Percentiles rank a stretch among this genome's conserved stretches.
Conservation (phyloP, 1,284 basidiomycete genomes). For the Leccinum solheimii region DNA sequence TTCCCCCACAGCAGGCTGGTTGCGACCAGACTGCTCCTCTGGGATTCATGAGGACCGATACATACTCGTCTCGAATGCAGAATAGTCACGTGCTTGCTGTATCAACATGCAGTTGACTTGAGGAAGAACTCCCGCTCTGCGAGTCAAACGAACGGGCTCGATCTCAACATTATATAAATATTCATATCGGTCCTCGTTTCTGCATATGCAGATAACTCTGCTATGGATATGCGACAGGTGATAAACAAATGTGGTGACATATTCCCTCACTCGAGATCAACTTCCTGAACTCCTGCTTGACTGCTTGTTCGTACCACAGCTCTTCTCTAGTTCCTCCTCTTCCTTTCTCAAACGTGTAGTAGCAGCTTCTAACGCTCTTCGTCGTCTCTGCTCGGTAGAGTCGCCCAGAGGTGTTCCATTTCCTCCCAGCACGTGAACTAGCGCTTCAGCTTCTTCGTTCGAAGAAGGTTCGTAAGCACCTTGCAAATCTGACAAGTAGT, state of each 20-base stretch:
- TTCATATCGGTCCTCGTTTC: too few relatives aligned
- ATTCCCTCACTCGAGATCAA: background rate
- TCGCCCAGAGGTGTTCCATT: slow-evolving; percentile 35
- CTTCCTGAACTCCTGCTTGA: background rate
- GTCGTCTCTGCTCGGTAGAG: slow-evolving; percentile 56
- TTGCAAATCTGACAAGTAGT: slow-evolving; percentile 44
- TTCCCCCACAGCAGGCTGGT: too few relatives aligned
- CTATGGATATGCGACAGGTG: background rate
- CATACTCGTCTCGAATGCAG: too few relatives aligned
- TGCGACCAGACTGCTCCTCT: too few relatives aligned
- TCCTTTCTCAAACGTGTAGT: slow-evolving; percentile 57
- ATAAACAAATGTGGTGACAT: background rate
- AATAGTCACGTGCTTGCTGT: too few relatives aligned
- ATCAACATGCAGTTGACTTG: too few relatives aligned
- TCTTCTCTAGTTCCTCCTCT: slow-evolving; percentile 70
- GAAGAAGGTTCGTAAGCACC: slow-evolving; percentile 53
- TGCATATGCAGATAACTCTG: too few relatives aligned
- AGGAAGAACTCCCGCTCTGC: too few relatives aligned
- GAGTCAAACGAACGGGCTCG: too few relatives aligned
- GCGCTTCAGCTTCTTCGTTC: slow-evolving; percentile 55
- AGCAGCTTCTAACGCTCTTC: slow-evolving; percentile 56
- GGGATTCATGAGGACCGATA: too few relatives aligned
- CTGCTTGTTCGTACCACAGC: slow-evolving; percentile 56
- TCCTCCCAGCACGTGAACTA: slow-evolving; percentile 50
- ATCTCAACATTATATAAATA: too few relatives aligned